Conservation (phyloP, 441 rosid genomes). For the Cnidoscolus chayamansa region DNA sequence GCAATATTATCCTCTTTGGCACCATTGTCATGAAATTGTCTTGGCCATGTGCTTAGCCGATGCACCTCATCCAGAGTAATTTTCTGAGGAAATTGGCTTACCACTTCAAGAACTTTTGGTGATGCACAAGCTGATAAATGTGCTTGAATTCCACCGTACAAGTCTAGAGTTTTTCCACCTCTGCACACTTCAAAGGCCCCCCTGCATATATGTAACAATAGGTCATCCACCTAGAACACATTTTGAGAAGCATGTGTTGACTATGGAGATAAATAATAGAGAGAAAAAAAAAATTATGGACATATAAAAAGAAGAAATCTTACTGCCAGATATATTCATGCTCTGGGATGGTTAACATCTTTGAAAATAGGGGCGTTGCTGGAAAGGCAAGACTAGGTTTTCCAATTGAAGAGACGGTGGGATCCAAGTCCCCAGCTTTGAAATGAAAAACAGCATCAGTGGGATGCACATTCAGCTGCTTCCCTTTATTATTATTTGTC, state of each 20-base stretch:
- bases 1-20: constrained; percentile 89
- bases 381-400: constrained; percentile 32
- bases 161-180: constrained; percentile 45
- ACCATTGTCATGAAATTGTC: constrained; percentile 67
- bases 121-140: constrained; percentile 84
- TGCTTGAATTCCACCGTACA: constrained; percentile 82
- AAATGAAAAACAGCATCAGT: constrained; percentile 31
- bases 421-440: constrained; percentile 33
- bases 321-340: constrained; percentile 93
- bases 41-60: constrained; percentile 77
- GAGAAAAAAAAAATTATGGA: constrained; percentile 7
- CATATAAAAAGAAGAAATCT: constrained; percentile 30
- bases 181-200: constrained; percentile 71
- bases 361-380: constrained; percentile 29
- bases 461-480: constrained; percentile 36
- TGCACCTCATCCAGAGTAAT: constrained; percentile 74
- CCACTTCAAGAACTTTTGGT: constrained; percentile 78
- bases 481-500: constrained; percentile 33
- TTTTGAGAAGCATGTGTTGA: constrained; percentile 11
- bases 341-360: constrained; percentile 65
- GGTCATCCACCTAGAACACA: not conserved
- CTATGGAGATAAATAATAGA: not conserved
- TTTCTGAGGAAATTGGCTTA: constrained; percentile 57
- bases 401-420: constrained; percentile 33
- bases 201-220: constrained; percentile 41